A percentile compares a stretch with the other conserved stretches of the same genome.
phyloP scores from a whole-genome alignment of 1,139 yeast species.

The Diutina siamensis region DNA sequence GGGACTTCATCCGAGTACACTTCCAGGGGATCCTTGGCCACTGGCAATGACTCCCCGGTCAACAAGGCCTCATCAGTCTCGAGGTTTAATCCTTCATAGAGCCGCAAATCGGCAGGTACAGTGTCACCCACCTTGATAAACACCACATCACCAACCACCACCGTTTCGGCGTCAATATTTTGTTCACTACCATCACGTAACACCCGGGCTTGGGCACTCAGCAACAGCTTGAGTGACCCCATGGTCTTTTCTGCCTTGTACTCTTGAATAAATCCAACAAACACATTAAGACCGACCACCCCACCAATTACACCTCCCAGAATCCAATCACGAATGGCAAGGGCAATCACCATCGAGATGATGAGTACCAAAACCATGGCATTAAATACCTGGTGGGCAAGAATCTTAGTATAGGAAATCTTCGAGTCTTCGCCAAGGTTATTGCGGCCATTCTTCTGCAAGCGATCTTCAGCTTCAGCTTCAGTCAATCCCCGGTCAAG shows the following conservation, averaged over 20 bases:
- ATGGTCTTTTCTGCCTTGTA: slow-evolving; percentile 68
- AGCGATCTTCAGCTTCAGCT: background rate
- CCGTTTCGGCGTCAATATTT: slow-evolving; percentile 50
- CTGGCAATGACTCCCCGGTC: slow-evolving; percentile 75
- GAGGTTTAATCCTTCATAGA: slow-evolving; percentile 50
- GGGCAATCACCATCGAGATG: slow-evolving; percentile 64
- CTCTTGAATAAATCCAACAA: slow-evolving; percentile 64
- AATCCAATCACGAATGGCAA: slow-evolving; percentile 70
- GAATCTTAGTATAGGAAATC: slow-evolving; percentile 42
- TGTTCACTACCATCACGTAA: slow-evolving; percentile 51
- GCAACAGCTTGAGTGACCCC: slow-evolving; percentile 59
- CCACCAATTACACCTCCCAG: slow-evolving; percentile 76
- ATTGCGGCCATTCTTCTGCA: slow-evolving; percentile 41
- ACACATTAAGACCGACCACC: slow-evolving; percentile 55
- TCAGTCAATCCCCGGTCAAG: slow-evolving; percentile 5
- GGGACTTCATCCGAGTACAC: slow-evolving; percentile 37
- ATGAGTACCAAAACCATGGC: slow-evolving; percentile 72
- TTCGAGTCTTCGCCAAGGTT: slow-evolving; percentile 48
- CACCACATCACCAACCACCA: slow-evolving; percentile 72
- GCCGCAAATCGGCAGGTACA: slow-evolving; percentile 64
- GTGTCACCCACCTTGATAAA: slow-evolving; percentile 65
- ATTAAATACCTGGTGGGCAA: slow-evolving; percentile 63
- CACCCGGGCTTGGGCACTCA: slow-evolving; percentile 66
- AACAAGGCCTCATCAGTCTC: slow-evolving; percentile 75
- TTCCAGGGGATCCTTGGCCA: slow-evolving; percentile 38